These are phyloP conservation scores for Hanseniaspora valbyensis DNA, from an alignment of 805 yeast species.

Conservation along the genomic window DNA sequence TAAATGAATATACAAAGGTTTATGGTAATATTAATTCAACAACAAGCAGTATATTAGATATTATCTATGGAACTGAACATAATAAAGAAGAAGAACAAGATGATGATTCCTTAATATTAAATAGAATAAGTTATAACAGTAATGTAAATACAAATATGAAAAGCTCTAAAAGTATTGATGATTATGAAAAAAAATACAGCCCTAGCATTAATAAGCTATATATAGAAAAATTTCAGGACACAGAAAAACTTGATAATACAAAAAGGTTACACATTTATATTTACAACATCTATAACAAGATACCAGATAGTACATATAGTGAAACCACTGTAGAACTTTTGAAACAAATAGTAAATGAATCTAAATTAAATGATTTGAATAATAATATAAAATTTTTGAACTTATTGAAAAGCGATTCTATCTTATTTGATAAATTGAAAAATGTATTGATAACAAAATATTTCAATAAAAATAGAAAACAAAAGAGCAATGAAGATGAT, in stretches of 20 bases:
- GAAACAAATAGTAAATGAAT: background rate
- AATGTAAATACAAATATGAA: background rate
- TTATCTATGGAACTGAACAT: background rate
- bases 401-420: background rate
- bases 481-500: background rate
- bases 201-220: background rate
- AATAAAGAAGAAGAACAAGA: background rate
- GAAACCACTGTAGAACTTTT: background rate
- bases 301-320: background rate
- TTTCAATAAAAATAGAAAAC: background rate
- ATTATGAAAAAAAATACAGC: background rate
- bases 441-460: background rate
- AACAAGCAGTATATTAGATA: background rate
- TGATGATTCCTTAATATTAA: background rate
- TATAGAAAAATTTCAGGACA: background rate
- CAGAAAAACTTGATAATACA: background rate
- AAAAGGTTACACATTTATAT: background rate
- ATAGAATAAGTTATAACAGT: background rate
- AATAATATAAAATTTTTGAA: background rate
- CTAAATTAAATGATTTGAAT: background rate
- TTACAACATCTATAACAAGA: background rate
- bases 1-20: background rate
- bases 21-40: background rate
- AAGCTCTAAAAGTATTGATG: background rate
- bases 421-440: background rate